Conservation (phyloP, 2,329 filamentous ascomycete species). For the Cercospora brassicicola region DNA sequence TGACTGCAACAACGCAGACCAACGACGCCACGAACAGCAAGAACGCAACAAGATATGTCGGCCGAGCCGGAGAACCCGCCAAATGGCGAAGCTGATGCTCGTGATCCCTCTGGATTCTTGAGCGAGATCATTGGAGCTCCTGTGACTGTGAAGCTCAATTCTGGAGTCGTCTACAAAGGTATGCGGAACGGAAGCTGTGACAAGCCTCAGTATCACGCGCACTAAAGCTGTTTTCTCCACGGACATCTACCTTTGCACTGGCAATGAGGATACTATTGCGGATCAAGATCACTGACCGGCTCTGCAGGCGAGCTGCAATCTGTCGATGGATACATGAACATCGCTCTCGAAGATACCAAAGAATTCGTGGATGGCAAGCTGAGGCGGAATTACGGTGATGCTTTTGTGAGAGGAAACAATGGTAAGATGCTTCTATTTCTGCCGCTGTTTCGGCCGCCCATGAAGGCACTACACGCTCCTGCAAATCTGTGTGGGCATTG, state of each 20-base stretch:
- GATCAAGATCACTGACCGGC: slow-evolving; percentile 1
- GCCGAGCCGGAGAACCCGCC: slow-evolving; percentile 43
- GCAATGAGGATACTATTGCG: too few species aligned
- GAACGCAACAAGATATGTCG: slow-evolving; percentile 19
- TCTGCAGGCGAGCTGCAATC: slow-evolving; percentile 85
- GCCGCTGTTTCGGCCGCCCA: neutral
- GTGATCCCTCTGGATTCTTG: slow-evolving; percentile 90
- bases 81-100: slow-evolving; percentile 59
- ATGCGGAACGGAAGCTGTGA: slow-evolving; percentile 11
- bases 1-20: neutral
- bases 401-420: slow-evolving; percentile 94
- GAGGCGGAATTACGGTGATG: slow-evolving; percentile 83
- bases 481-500: neutral
- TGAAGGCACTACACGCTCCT: neutral
- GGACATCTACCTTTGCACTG: too few species aligned
- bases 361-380: slow-evolving; percentile 86
- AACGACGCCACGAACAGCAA: neutral
- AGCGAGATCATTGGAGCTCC: slow-evolving; percentile 91
- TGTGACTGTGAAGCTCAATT: slow-evolving; percentile 96
- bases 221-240: too few species aligned
- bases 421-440: slow-evolving; percentile 55
- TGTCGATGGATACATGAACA: slow-evolving; percentile 99
- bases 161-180: slow-evolving; percentile 98
- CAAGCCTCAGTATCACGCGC: neutral
- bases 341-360: slow-evolving; percentile 91